Base-by-base conservation (phyloP, 192 early-diverging fungal genomes). In the Rhizophlyctis rosea region DNA sequence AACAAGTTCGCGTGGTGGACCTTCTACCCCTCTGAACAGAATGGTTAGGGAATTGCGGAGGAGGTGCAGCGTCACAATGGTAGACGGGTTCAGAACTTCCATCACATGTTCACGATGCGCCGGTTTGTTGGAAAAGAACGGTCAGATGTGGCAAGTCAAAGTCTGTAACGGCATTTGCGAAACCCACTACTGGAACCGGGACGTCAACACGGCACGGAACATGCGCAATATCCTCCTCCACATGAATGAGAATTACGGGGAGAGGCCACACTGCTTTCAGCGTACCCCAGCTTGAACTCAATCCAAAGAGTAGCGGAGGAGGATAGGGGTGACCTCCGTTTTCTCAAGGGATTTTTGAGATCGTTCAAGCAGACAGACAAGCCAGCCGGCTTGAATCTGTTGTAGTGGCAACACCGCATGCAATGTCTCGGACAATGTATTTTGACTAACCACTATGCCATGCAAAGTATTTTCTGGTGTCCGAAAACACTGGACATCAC, bases 131-230 rank as follows among this genome's bases (percentile, higher is more conserved):
- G 33, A 51, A 9, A 64, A 64, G 48, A 7, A 23, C 28, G 30
- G n/a, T 13, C 31, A 54, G 24, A 9, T 23, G 16, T 64, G 62
- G 62, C 62, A 64, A 56, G 62, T 64, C 62, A 64, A 35, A 13
- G 54, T 65, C 55, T 65, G 63, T 54, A 55, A 57, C 36, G 44
- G 57, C 63, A 13, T 64, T 24, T 64, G 51, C 33, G 24, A 57
- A 35, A 65, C 55, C 14, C 52, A 57, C 35, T n/a, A n/a, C n/a
- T 65, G 63, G 63, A 65, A 57, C 52, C 54, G 63, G 34, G 63
- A 65, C 54, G 63, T 65, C 14, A 65, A 65, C 44, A 54, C 63
- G 36, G 63, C 63, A 34, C 55, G 63, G 54, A 57, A 56, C 53
- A 32, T 64, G 7, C 51, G 32, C n/a, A 36, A 24, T 18, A 64